Evolutionary conservation across 2,329 filamentous ascomycete genomes (phyloP), one percentile per base, ranked within the genome.

Genomic region (Phialocephala sp.): DNA sequence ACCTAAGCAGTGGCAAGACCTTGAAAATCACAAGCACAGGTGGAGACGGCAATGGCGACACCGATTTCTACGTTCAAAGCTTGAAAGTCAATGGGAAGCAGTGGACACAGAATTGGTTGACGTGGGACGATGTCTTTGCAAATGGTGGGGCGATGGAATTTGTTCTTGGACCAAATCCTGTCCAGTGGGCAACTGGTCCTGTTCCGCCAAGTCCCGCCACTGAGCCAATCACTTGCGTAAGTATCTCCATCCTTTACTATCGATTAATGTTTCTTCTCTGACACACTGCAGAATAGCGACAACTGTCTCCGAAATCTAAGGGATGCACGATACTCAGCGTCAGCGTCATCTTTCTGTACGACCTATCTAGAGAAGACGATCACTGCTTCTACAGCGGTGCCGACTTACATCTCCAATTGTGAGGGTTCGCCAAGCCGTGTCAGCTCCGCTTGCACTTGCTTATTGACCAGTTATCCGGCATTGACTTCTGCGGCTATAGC

Each of bases 61-160:
- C 71, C 18, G 77, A 78, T 8, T 81, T 79, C 70, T 90, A 89
- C 70, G 88, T 92, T 4, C 89, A 92, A 78, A 85, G 83, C 27
- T 78, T 92, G 65, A 84, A 80, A 70, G 83, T 92, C 54, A 91
- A 92, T 72, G 89, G 89, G 0, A 63, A 83, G 73, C 37, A 66
- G 0, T 92, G 89, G 88, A 77, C 82, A 59, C 85, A 85, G 78
- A 81, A 83, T 50, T 92, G 90, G 89, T 76, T 67, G 2, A 81
- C 80, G 15, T 91, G 87, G 86, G 77, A 85, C 9, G 87, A 91
- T 68, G 76, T 92, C 32, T 91, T 92, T 75, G 84, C 82, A 0
- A 73, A 85, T 2, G 88, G 87, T 9, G 89, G 88, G 0, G 86
- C 79, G 1, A 76, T 91, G 69, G 86, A 90, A 37, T 90, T 90